Percentiles rank a stretch among this genome's conserved stretches.
Conservation (phyloP, 1,139 yeast species). For the Kodamaea sp. region DNA sequence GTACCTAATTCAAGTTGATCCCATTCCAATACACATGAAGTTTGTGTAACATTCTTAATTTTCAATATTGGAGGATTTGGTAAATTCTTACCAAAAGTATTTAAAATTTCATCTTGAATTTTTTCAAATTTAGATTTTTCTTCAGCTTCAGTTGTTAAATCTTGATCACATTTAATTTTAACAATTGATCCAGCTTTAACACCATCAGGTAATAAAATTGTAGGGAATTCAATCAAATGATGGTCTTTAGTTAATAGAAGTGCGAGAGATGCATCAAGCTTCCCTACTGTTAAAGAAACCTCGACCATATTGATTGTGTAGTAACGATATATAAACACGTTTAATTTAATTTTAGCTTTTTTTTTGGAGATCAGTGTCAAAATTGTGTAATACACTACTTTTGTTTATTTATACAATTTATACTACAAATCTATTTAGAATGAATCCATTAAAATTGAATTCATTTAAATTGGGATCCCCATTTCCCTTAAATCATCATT, state of each 20-base stretch:
- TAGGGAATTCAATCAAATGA: constrained; percentile 93
- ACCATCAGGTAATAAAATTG: constrained; percentile 84
- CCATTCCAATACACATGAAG: constrained; percentile 95
- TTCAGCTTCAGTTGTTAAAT: constrained; percentile 59
- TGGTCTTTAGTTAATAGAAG: constrained; percentile 86
- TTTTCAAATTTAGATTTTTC: constrained; percentile 57
- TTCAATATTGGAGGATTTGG: constrained; percentile 74
- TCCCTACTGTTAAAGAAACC: constrained; percentile 92
- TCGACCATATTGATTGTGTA: constrained; percentile 52
- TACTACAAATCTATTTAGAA: too few species aligned
- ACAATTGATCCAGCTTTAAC: constrained; percentile 94
- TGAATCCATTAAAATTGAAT: too few species aligned
- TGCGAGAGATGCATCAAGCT: constrained; percentile 92
- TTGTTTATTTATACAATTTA: too few species aligned
- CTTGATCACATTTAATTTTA: constrained; percentile 79
- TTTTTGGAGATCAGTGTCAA: too few species aligned
- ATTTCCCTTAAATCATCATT: constrained; percentile 54
- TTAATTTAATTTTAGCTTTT: too few species aligned
- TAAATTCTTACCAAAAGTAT: constrained; percentile 65
- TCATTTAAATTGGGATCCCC: constrained; percentile 45
- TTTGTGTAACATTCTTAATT: constrained; percentile 81
- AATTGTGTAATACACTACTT: too few species aligned
- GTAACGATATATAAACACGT: too few species aligned
- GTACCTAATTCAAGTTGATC: constrained; percentile 82
- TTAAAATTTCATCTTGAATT: constrained; percentile 72